phyloP scores from a whole-genome alignment of 768 basidiomycete species.

The Trametes elegans region DNA sequence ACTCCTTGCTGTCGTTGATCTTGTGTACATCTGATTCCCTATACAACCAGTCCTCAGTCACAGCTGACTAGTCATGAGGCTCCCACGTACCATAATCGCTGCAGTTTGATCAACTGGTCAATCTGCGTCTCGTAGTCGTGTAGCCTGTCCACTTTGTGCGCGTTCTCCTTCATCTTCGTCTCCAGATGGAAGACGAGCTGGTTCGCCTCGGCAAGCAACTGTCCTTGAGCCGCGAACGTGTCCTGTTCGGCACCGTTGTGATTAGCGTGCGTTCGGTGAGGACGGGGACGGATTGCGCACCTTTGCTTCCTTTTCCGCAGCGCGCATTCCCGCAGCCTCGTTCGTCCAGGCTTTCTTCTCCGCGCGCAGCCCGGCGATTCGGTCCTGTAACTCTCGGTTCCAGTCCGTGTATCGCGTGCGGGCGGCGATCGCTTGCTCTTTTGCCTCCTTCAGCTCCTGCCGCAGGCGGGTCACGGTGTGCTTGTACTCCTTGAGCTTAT shows the following conservation, averaged over 20 bases:
- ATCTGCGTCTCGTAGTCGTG: slow-evolving; percentile 87
- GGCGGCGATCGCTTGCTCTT: slow-evolving; percentile 65
- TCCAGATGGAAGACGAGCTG: slow-evolving; percentile 67
- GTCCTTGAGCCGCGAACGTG: slow-evolving; percentile 65
- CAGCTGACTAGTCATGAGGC: not conserved
- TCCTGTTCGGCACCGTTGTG: slow-evolving; percentile 45
- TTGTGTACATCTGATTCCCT: slow-evolving; percentile 78
- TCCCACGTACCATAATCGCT: slow-evolving; percentile 66
- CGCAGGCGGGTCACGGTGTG: slow-evolving; percentile 65
- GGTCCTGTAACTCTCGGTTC: slow-evolving; percentile 79
- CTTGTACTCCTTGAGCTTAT: slow-evolving; percentile 78
- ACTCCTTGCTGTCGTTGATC: slow-evolving; percentile 62
- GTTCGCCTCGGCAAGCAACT: slow-evolving; percentile 65
- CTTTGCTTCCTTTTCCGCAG: slow-evolving; percentile 67
- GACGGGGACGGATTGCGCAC: slow-evolving; percentile 32
- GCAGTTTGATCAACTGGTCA: slow-evolving; percentile 73
- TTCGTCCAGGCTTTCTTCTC: slow-evolving; percentile 76
- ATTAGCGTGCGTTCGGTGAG: not conserved
- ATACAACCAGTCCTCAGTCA: not conserved
- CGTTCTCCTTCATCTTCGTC: slow-evolving; percentile 73
- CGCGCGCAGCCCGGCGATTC: slow-evolving; percentile 69
- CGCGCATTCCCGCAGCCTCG: slow-evolving; percentile 67
- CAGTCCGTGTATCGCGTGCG: slow-evolving; percentile 83
- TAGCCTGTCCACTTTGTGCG: slow-evolving; percentile 79
- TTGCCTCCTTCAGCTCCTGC: slow-evolving; percentile 68